phyloP scores from a whole-genome alignment of 495 filamentous ascomycete species.

The Penicillium pulvis region DNA sequence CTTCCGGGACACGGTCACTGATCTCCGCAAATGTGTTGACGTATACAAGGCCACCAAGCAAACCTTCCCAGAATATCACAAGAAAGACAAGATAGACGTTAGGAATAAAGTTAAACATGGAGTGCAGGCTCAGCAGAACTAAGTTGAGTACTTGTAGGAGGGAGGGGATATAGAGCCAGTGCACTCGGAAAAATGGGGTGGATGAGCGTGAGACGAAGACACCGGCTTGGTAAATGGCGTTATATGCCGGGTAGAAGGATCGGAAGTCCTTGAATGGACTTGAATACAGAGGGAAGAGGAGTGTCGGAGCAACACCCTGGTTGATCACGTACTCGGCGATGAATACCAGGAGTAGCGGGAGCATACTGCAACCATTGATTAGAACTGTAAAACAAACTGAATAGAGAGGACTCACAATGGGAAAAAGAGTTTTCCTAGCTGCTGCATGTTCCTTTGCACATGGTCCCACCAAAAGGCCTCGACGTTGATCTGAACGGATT shows the following conservation, averaged over 20 bases:
- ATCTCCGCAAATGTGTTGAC: constrained; percentile 96
- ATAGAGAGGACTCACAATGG: constrained; percentile 58
- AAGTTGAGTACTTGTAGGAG: constrained; percentile 85
- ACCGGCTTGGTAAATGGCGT: constrained; percentile 88
- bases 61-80: constrained; percentile 92
- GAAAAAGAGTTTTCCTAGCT: constrained; percentile 59
- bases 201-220: constrained; percentile 94
- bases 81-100: constrained; percentile 79
- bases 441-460: constrained; percentile 52
- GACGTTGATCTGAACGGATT: constrained; percentile 16
- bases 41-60: constrained; percentile 89
- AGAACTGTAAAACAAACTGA: constrained; percentile 12
- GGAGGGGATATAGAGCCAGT: constrained; percentile 77
- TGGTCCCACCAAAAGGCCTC: constrained; percentile 28
- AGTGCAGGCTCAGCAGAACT: constrained; percentile 69
- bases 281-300: constrained; percentile 76
- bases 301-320: constrained; percentile 84
- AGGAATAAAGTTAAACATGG: constrained; percentile 76
- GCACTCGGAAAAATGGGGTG: constrained; percentile 80
- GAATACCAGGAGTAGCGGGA: constrained; percentile 89
- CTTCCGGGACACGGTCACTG: constrained; percentile 69
- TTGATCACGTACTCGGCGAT: constrained; percentile 97
- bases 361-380: constrained; percentile 62
- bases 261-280: constrained; percentile 81
- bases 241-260: constrained; percentile 91